A percentile compares a stretch with the other conserved stretches of the same genome.
Conservation (phyloP, 352 stramenopile species). For the Thraustotheca clavata region DNA sequence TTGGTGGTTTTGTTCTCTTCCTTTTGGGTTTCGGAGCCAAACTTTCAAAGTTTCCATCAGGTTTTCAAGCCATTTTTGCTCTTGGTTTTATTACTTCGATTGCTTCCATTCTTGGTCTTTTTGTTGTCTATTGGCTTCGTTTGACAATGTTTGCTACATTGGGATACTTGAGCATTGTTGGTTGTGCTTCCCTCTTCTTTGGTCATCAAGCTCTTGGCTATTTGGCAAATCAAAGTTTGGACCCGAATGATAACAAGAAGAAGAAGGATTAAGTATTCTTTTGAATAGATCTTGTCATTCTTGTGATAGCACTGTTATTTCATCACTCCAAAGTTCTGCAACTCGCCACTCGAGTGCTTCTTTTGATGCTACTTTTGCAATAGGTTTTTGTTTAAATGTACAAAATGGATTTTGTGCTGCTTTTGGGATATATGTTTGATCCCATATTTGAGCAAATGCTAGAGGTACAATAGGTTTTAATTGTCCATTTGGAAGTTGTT, state of each 20-base stretch:
- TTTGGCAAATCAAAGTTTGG: constrained; percentile 32
- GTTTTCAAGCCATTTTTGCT: constrained; percentile 53
- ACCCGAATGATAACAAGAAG: constrained; percentile 31
- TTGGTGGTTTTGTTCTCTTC: constrained; percentile 57
- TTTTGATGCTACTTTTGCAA: too few species aligned
- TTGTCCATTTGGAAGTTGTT: background rate
- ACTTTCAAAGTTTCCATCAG: constrained; percentile 41
- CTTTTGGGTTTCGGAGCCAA: constrained; percentile 50
- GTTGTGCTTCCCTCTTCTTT: constrained; percentile 44
- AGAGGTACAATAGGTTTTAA: background rate
- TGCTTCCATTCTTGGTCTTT: constrained; percentile 64
- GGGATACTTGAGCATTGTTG: constrained; percentile 57
- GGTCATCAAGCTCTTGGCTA: constrained; percentile 73
- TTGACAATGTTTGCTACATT: constrained; percentile 84
- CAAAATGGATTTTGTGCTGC: too few species aligned
- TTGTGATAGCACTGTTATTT: background rate
- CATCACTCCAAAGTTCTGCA: background rate
- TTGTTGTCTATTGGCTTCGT: constrained; percentile 80
- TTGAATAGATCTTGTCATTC: background rate
- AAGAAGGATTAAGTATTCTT: constrained; percentile 43
- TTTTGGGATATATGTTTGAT: too few species aligned
- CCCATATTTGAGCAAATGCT: background rate
- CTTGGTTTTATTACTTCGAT: constrained; percentile 66
- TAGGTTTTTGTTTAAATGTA: too few species aligned
- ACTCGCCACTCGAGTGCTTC: background rate